phyloP scores from a whole-genome alignment of 2,329 filamentous ascomycete species.

The Botrytis porri region DNA sequence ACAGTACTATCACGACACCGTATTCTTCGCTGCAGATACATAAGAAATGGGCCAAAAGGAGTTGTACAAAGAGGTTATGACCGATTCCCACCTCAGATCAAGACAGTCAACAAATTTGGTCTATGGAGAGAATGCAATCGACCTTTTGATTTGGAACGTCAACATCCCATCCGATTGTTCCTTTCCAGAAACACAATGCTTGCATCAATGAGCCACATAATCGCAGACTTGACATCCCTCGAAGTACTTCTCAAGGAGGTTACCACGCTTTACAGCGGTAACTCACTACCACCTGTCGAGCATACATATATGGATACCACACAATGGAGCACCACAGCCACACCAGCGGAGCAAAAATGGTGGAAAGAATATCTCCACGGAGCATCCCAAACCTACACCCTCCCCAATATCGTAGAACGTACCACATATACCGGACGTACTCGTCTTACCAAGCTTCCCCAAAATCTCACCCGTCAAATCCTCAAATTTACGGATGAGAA shows the following conservation, averaged over 20 bases:
- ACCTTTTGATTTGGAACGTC: conserved; percentile 32
- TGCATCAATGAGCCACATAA: conserved; percentile 37
- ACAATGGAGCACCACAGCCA: neutral
- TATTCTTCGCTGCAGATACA: conserved; percentile 21
- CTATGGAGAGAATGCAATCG: conserved; percentile 26
- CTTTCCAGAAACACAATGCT: conserved; percentile 31
- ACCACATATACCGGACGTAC: conserved; percentile 1
- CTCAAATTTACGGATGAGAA: neutral
- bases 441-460: neutral
- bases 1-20: conserved; percentile 20
- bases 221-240: conserved; percentile 39
- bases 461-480: neutral
- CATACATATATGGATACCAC: conserved; percentile 15
- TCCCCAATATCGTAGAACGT: neutral
- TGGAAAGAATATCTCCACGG: conserved; percentile 15
- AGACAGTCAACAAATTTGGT: conserved; percentile 17
- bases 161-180: conserved; percentile 34
- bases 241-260: conserved; percentile 35
- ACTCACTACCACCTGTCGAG: neutral
- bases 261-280: conserved; percentile 26
- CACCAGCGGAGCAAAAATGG: neutral
- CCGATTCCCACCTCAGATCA: conserved; percentile 14
- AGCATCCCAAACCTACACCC: neutral
- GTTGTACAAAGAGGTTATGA: conserved; percentile 8
- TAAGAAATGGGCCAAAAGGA: conserved; percentile 11